Evolutionary conservation across 2,329 filamentous ascomycete genomes (phyloP), one percentile per base, ranked within the genome.

Genomic region (Diaporthe helianthi): DNA sequence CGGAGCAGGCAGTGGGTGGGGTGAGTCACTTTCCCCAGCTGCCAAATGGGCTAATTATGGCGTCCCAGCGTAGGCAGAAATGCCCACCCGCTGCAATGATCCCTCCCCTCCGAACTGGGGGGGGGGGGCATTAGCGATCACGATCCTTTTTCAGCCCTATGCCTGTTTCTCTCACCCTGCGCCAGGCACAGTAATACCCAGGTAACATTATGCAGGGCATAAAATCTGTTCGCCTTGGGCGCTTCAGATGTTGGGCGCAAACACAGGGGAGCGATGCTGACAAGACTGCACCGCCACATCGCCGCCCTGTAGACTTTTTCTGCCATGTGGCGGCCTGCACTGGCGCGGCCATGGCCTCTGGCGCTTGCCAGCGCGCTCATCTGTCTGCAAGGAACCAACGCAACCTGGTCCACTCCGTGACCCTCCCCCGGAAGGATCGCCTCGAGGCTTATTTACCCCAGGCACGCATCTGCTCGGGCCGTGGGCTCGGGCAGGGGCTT

Each of bases 391-490:
- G 65, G 41, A 8, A 51, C 41, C 54, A 44, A 22, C 44, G 46
- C 22, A 29, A 58, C 52, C 52, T 67, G 65, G 65, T 52, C 65
- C 52, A 67, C 6, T 67, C 44, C 10, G 22, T 67, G 65, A 19
- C 52, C 65, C 31, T 36, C 52, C 65, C 31, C 26, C 41, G 38
- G 65, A 51, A 54, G 41, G 38, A 26, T 38, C 19, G 8, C 22
- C 17, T 33, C 8, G 38, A 4, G 52, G 29, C 65, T 17, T 13
- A 17, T 36, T 17, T 13, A 17, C 26, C 6, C 44, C 44, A 41
- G 41, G 65, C 53, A 58, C 54, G 52, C 13, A 29, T 17, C 24
- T 19, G 41, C 65, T 58, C 65, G 52, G 65, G 52, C 65, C 65
- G 65, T 58, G 22, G 29, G 19, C 41, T 26, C 29, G 29, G 22